Percentiles rank a stretch among this genome's conserved stretches.
Conservation (phyloP, 257 asterid genomes). For the Cordia subcordata region DNA sequence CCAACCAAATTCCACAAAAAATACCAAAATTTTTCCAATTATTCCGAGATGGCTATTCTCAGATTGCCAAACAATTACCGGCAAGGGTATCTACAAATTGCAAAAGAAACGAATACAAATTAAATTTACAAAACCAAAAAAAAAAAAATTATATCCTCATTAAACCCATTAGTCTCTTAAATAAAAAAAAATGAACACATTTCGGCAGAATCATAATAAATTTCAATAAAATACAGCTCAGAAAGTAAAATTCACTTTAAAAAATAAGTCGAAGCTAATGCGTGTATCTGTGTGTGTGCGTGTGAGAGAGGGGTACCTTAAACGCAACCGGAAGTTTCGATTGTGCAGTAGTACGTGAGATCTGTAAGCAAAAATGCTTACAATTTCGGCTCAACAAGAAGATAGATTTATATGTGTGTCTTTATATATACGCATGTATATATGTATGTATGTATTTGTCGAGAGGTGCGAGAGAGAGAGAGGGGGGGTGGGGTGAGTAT, state of each 20-base stretch:
- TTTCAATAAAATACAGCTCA: neutral
- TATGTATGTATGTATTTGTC: no score
- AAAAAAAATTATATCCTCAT: neutral
- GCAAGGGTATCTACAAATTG: slow-evolving; percentile 6
- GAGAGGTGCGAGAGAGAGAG: neutral
- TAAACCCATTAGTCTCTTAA: no score
- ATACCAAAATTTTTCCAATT: slow-evolving; percentile 4
- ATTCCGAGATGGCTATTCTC: neutral
- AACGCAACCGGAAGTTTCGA: neutral
- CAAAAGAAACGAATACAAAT: neutral
- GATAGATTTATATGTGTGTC: neutral
- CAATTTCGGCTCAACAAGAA: neutral
- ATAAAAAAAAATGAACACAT: no score
- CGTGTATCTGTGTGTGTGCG: neutral
- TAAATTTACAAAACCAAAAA: neutral
- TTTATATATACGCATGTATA: no score
- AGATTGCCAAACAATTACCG: neutral
- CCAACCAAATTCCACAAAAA: neutral
- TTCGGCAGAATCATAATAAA: neutral
- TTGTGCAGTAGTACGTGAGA: neutral
- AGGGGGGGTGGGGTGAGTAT: neutral
- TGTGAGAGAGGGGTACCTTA: neutral
- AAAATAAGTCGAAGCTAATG: neutral
- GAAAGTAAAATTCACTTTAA: neutral
- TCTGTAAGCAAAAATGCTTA: neutral